Percentiles rank a stretch among this genome's conserved stretches.
These are phyloP conservation scores for Fistulifera pelliculosa DNA, from an alignment of 108 stramenopile genomes.

Conservation along the genomic window DNA sequence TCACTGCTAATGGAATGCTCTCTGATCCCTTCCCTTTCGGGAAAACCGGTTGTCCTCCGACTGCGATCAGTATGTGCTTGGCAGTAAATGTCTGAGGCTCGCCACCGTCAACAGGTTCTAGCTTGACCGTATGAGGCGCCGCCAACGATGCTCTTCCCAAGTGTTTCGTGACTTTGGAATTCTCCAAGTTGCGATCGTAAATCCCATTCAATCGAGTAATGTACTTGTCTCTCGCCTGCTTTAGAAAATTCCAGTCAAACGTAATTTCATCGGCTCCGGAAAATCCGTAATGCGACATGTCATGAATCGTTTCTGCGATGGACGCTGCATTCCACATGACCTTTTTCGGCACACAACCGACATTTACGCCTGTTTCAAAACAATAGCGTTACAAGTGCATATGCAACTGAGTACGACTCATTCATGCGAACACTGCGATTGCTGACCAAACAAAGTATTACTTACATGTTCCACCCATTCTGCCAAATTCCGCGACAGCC, in stretches of 20 bases:
- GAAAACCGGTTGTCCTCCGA: constrained; percentile 68
- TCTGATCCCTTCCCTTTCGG: constrained; percentile 43
- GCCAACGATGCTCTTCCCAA: constrained; percentile 13
- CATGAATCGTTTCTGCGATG: constrained; percentile 70
- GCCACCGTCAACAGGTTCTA: constrained; percentile 7
- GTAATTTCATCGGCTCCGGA: constrained; percentile 22
- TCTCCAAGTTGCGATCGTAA: constrained; percentile 63
- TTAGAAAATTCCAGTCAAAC: constrained; percentile 75
- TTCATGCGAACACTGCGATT: too few species aligned
- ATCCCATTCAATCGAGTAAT: constrained; percentile 81
- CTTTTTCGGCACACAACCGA: constrained; percentile 80
- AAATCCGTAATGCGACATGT: constrained; percentile 57
- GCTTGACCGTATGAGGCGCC: not conserved
- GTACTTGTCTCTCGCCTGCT: constrained; percentile 65
- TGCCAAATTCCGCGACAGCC: constrained; percentile 60
- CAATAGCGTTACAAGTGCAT: too few species aligned
- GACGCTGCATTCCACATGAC: constrained; percentile 81
- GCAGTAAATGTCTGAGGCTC: constrained; percentile 38
- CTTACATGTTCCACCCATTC: constrained; percentile 87
- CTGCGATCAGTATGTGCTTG: constrained; percentile 77
- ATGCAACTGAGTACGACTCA: too few species aligned
- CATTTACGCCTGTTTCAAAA: constrained; percentile 64
- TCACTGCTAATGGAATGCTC: constrained; percentile 71
- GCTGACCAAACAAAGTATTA: too few species aligned
- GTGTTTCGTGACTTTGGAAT: constrained; percentile 10